Conservation (phyloP, 495 filamentous ascomycete species). For the Penicillium bialowiezense region DNA sequence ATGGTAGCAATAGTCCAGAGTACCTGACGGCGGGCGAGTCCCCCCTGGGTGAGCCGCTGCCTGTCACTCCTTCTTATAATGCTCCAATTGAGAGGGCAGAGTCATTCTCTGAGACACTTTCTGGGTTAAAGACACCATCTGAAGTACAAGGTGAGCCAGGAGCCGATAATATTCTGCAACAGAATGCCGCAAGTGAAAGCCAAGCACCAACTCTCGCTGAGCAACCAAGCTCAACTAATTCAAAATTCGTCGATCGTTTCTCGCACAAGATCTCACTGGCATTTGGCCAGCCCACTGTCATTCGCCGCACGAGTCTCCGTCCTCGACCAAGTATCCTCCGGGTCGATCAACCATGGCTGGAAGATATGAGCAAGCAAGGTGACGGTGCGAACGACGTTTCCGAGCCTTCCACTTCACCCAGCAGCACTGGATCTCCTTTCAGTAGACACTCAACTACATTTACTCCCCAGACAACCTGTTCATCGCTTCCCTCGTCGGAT, state of each 20-base stretch:
- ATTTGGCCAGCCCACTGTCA: conserved; percentile 52
- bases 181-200: neutral
- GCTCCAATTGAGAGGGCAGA: neutral
- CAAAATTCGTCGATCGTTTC: conserved; percentile 41
- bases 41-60: conserved; percentile 6
- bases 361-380: conserved; percentile 17
- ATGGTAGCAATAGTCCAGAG: neutral
- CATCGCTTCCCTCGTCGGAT: conserved; percentile 20
- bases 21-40: conserved; percentile 2
- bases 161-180: neutral
- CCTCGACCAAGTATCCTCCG: conserved; percentile 40
- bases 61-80: conserved; percentile 1
- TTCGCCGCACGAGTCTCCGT: conserved; percentile 47
- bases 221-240: conserved; percentile 11
- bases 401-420: conserved; percentile 35
- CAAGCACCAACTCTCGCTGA: neutral
- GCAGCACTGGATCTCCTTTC: conserved; percentile 30
- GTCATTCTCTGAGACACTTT: neutral
- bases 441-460: conserved; percentile 34
- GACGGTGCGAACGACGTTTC: conserved; percentile 38
- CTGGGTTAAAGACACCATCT: neutral
- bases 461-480: conserved; percentile 36
- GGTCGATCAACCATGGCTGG: conserved; percentile 18
- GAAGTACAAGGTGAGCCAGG: neutral
- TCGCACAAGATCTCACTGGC: conserved; percentile 49